Conservation (phyloP, 2,329 filamentous ascomycete genomes). For the Colletotrichum lini region DNA sequence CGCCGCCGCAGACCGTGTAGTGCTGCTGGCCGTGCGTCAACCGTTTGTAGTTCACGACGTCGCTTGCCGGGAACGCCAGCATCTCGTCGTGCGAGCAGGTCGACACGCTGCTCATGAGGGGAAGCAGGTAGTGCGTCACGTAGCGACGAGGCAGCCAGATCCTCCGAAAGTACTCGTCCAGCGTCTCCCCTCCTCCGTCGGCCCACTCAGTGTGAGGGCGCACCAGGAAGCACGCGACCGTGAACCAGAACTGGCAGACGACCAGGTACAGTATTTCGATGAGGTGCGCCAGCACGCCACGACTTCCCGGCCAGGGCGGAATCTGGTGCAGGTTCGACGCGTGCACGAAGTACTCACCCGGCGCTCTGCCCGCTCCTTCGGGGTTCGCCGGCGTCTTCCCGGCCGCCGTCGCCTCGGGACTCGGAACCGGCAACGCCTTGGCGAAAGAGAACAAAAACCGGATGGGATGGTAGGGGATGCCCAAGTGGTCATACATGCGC, state of each 20-base stretch:
- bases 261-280: constrained; percentile 61
- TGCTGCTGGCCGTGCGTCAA: constrained; percentile 63
- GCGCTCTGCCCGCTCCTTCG: constrained; percentile 40
- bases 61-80: constrained; percentile 66
- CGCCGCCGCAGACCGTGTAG: constrained; percentile 65
- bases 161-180: constrained; percentile 65
- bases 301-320: constrained; percentile 58
- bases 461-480: constrained; percentile 63
- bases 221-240: constrained; percentile 64
- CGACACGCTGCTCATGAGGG: constrained; percentile 67
- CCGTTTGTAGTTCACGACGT: constrained; percentile 66
- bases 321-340: constrained; percentile 68
- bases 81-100: constrained; percentile 68
- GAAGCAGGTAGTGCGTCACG: constrained; percentile 64
- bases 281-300: constrained; percentile 56
- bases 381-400: not conserved
- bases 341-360: constrained; percentile 64
- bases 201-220: constrained; percentile 47
- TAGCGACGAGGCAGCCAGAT: constrained; percentile 65
- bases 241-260: constrained; percentile 68
- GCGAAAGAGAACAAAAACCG: constrained; percentile 69
- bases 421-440: constrained; percentile 44
- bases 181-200: constrained; percentile 54
- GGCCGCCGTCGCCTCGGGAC: not conserved
- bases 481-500: constrained; percentile 69